These are phyloP conservation scores for Neurospora sp. DNA, from an alignment of 495 filamentous ascomycete species.

Conservation along the genomic window DNA sequence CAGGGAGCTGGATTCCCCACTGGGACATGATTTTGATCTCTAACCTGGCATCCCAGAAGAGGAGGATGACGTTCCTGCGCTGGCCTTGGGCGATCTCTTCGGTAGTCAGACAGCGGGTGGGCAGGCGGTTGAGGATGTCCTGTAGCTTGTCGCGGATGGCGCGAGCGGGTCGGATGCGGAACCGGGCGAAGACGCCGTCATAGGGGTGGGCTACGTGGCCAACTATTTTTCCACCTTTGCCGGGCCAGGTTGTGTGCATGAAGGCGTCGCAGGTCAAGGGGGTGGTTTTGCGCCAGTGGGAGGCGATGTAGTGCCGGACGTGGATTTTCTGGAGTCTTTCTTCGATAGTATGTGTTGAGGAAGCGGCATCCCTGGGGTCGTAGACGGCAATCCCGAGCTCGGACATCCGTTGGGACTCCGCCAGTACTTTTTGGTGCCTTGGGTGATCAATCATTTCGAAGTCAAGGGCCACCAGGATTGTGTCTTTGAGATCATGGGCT, in stretches of 20 bases:
- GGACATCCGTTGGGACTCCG: background rate
- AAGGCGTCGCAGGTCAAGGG: background rate
- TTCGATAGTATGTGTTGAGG: background rate
- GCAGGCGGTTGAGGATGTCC: background rate
- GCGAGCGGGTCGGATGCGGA: background rate
- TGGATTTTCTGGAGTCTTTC: background rate
- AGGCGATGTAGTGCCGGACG: background rate
- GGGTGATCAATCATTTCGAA: background rate
- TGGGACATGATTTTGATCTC: background rate
- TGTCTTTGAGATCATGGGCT: background rate
- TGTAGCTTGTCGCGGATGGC: background rate
- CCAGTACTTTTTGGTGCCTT: background rate
- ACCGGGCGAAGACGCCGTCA: background rate
- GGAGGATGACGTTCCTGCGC: background rate
- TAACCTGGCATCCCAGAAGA: background rate
- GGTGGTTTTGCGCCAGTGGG: background rate
- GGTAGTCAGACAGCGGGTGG: background rate
- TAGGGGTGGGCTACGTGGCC: background rate
- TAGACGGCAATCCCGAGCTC: background rate
- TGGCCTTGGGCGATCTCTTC: background rate
- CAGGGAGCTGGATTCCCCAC: background rate
- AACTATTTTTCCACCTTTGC: background rate
- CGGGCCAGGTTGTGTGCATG: background rate
- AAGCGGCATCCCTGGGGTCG: background rate
- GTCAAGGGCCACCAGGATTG: background rate